A percentile compares a stretch with the other conserved stretches of the same genome.
Evolutionary conservation across 768 basidiomycete genomes (phyloP).

Genomic region (Leccinum pellstonianum): DNA sequence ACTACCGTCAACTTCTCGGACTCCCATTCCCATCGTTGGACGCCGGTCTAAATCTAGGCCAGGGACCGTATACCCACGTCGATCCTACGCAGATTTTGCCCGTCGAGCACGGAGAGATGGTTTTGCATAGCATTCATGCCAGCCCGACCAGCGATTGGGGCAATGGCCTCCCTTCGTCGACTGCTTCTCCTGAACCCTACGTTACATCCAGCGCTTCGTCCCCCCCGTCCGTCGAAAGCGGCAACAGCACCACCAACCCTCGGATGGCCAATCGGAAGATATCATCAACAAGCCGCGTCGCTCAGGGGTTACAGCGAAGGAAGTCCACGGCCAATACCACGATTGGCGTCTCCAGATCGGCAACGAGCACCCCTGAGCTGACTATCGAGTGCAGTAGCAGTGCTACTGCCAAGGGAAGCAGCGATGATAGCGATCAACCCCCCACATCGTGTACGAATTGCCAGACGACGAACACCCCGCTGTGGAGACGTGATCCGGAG

Average conservation of each 20-base stretch:
- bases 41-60: conserved; percentile 36
- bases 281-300: conserved; percentile 59
- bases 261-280: conserved; percentile 53
- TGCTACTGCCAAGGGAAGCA: conserved; percentile 38
- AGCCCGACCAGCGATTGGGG: conserved; percentile 87
- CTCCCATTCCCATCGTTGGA: conserved; percentile 61
- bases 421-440: conserved; percentile 66
- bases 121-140: conserved; percentile 57
- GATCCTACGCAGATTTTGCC: conserved; percentile 87
- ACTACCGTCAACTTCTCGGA: conserved; percentile 64
- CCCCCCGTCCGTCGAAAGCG: conserved; percentile 64
- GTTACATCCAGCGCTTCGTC: conserved; percentile 69
- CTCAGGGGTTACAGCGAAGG: conserved; percentile 55
- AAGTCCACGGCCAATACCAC: conserved; percentile 37
- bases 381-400: conserved; percentile 32
- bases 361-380: conserved; percentile 69
- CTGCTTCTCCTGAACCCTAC: conserved; percentile 75
- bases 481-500: conserved; percentile 92
- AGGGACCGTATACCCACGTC: conserved; percentile 71
- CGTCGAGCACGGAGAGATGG: conserved; percentile 40
- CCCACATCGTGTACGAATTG: conserved; percentile 94
- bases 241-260: conserved; percentile 29
- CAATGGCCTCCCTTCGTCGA: conserved; percentile 66
- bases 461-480: conserved; percentile 90
- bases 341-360: conserved; percentile 43